Conservation (phyloP, 257 asterid species). For the Solanum pimpinellifolium region DNA sequence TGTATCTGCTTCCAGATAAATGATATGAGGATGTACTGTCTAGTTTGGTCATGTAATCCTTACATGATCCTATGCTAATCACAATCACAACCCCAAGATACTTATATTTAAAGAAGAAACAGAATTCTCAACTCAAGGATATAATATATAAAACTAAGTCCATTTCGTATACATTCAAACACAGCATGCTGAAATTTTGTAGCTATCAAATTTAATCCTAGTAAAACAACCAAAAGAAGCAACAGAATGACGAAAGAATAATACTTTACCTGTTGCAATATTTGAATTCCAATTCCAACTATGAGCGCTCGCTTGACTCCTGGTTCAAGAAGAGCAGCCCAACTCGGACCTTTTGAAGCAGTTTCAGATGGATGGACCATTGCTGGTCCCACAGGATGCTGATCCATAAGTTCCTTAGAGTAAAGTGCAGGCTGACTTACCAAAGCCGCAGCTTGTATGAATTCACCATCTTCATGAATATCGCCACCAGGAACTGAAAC, state of each 20-base stretch:
- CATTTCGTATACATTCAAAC: not conserved
- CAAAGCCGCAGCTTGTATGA: slow-evolving; percentile 58
- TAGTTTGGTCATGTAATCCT: not conserved
- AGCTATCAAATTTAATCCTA: not conserved
- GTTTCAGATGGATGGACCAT: slow-evolving; percentile 57
- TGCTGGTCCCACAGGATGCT: slow-evolving; percentile 50
- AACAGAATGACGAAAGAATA: not conserved
- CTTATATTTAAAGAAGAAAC: not conserved
- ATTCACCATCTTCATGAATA: slow-evolving; percentile 35
- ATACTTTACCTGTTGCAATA: slow-evolving; percentile 60
- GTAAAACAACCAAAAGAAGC: not conserved
- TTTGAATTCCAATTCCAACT: slow-evolving; percentile 67
- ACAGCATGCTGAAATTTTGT: not conserved
- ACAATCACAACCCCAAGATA: not conserved
- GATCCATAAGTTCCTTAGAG: slow-evolving; percentile 39
- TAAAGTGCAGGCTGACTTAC: slow-evolving; percentile 73
- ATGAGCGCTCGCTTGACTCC: slow-evolving; percentile 67
- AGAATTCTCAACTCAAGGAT: not conserved
- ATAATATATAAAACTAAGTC: not conserved
- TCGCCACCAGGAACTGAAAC: slow-evolving; percentile 47
- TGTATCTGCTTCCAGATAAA: not conserved
- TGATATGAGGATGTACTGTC: not conserved
- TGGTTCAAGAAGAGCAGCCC: slow-evolving; percentile 68
- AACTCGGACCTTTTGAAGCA: slow-evolving; percentile 22
- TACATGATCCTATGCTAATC: not conserved